Evolutionary conservation across 192 early-diverging fungal species (phyloP), one percentile per base, ranked within the genome.

Genomic region (Coemansia sp.): DNA sequence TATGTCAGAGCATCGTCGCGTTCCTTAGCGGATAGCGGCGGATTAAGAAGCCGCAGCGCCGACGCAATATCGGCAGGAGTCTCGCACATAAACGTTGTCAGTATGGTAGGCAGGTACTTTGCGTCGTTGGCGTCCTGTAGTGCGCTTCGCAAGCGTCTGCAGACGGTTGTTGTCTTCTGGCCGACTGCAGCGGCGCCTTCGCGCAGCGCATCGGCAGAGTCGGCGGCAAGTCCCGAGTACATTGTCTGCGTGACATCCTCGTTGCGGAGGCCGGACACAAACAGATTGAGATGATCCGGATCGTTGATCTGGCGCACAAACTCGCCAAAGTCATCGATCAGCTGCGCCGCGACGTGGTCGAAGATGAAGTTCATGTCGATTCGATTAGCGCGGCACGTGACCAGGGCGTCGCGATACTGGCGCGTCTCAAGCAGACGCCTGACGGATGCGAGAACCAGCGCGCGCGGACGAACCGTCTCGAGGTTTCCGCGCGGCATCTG

Each of bases 401-500:
- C 44, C 45, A 98, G 94, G 0, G 96, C 97, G 3, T 85, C 85
- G 25, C 84, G 78, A 77, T 91, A 99, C 46, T 92, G 86, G n/a
- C 83, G 67, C 66, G 50, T 45, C 25, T 90, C 84, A 19, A 96
- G 65, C 8, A 79, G 65, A 19, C 85, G 82, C 4, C 92, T 85
- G 8, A 94, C 88, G 4, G 86, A 75, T 2, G 90, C 85, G 14
- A 98, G 77, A 0, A 97, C 93, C 66, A 99, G 77, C 7, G 95
- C 92, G 5, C 97, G 90, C 2, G 97, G 97, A 14, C 87, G 83
- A 20, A 99, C 86, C 0, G 96, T 98, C 70, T 99, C 97, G 58
- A 98, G 79, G 64, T 99, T 99, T 7, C 97, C 97, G 37, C 97
- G 91, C 12, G 97, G 97, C 97, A 99, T 99, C 82, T 90, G 77